phyloP scores from a whole-genome alignment of 352 stramenopile genomes.

The Phytophthora niederhauseri region DNA sequence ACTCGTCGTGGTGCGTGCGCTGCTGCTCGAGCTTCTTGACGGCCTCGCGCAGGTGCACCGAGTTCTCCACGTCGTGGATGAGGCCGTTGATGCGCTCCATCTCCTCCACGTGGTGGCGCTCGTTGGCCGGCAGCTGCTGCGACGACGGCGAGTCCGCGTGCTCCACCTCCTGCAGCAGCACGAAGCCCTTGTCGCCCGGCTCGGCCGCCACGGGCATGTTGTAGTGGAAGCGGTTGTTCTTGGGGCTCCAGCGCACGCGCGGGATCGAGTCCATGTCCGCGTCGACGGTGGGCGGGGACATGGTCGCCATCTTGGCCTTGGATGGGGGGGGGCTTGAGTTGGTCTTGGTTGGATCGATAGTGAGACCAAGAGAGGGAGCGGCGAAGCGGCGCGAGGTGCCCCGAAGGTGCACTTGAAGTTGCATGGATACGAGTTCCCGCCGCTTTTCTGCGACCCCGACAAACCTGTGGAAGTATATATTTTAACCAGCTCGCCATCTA shows the following conservation, averaged over 20 bases:
- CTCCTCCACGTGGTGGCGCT: conserved; percentile 68
- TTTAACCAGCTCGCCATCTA: too few relatives aligned
- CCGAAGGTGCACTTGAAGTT: not conserved
- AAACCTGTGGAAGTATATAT: not conserved
- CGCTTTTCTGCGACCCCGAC: not conserved
- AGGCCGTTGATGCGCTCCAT: conserved; percentile 80
- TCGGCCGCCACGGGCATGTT: conserved; percentile 67
- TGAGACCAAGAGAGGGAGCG: not conserved
- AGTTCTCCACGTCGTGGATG: conserved; percentile 75
- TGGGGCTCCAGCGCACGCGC: conserved; percentile 69
- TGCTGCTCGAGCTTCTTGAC: conserved; percentile 66
- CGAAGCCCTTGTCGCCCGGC: conserved; percentile 64
- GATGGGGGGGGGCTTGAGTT: not conserved
- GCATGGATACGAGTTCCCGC: not conserved
- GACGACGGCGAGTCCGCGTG: conserved; percentile 54
- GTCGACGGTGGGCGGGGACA: not conserved
- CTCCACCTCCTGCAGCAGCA: conserved; percentile 75
- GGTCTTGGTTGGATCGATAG: not conserved
- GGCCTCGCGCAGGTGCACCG: conserved; percentile 62
- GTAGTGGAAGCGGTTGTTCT: conserved; percentile 84
- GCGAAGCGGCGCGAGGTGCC: not conserved
- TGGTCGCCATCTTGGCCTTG: not conserved
- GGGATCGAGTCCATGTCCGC: conserved; percentile 60
- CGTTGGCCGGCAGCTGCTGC: conserved; percentile 47
- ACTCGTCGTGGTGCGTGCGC: conserved; percentile 65